A percentile compares a stretch with the other conserved stretches of the same genome.
Evolutionary conservation across 495 filamentous ascomycete genomes (phyloP).

Genomic region (Stereocaulon alpinum): DNA sequence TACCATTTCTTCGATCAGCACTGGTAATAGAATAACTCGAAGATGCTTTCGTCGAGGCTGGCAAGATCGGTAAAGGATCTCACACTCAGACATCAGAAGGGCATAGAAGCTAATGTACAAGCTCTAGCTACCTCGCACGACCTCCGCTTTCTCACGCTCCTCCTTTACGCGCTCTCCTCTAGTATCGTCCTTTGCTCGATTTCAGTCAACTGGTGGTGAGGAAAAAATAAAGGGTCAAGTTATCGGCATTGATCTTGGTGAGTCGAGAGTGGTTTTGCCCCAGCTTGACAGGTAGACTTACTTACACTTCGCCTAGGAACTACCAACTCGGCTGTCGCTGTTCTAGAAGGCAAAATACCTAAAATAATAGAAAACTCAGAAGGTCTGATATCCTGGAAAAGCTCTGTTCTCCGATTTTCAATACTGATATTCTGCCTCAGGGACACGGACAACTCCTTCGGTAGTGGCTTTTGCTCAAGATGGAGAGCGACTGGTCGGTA

Average conservation of each 20-base stretch:
- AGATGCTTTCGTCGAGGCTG: conserved; percentile 48
- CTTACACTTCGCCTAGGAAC: conserved; percentile 48
- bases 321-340: conserved; percentile 94
- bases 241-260: conserved; percentile 98
- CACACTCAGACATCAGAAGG: conserved; percentile 18
- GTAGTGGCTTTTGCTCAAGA: conserved; percentile 96
- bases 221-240: conserved; percentile 89
- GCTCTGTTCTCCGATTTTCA: background rate
- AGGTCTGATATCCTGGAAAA: conserved; percentile 43
- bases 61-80: conserved; percentile 54
- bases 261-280: conserved; percentile 27
- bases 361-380: conserved; percentile 97
- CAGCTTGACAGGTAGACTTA: background rate
- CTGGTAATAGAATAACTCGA: conserved; percentile 20
- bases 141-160: conserved; percentile 36
- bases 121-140: conserved; percentile 55
- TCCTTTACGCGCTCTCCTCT: conserved; percentile 17
- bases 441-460: conserved; percentile 91
- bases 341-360: conserved; percentile 93
- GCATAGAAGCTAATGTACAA: conserved; percentile 19
- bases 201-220: conserved; percentile 55
- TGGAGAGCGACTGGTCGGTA: conserved; percentile 94
- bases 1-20: conserved; percentile 24
- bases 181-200: conserved; percentile 20
- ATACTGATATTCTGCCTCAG: conserved; percentile 34